Evolutionary conservation across 345 rosid genomes (phyloP).

Genomic region (Lepidium africanum): DNA sequence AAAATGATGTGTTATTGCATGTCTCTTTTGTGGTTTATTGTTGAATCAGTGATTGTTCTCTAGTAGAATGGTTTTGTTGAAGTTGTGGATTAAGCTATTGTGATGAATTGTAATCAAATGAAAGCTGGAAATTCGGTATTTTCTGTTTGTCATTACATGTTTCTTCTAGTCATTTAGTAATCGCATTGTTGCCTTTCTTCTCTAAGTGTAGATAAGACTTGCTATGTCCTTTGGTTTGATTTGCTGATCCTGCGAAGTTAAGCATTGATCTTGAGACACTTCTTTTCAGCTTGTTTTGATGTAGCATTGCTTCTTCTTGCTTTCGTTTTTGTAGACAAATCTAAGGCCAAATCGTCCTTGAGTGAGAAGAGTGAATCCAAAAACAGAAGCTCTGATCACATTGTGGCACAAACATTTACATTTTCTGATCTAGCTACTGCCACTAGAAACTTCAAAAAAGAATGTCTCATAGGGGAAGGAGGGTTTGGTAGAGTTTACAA

Average conservation of each 20-base stretch:
- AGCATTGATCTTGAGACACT: neutral
- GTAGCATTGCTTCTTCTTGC: neutral
- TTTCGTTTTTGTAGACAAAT: constrained; percentile 35
- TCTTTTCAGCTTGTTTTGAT: neutral
- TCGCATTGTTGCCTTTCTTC: neutral
- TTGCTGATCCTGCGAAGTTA: neutral
- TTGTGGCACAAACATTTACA: constrained; percentile 63
- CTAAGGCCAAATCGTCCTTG: constrained; percentile 28
- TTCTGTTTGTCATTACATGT: neutral
- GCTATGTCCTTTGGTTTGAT: neutral
- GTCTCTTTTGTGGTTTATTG: neutral
- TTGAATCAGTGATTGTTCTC: neutral
- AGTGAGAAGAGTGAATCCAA: constrained; percentile 29
- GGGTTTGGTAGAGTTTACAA: constrained; percentile 86
- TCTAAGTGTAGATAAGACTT: neutral
- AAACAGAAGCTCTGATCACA: constrained; percentile 43
- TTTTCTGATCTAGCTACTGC: constrained; percentile 74
- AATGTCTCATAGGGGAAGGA: constrained; percentile 82
- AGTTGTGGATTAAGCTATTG: neutral
- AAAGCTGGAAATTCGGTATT: neutral
- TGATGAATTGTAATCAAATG: neutral
- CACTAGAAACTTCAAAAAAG: constrained; percentile 70
- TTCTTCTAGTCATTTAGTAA: neutral
- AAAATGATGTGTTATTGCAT: neutral
- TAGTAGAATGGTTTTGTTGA: neutral